Conservation (phyloP, 1,139 yeast species). For the Yamadazyma songkhlaensis region DNA sequence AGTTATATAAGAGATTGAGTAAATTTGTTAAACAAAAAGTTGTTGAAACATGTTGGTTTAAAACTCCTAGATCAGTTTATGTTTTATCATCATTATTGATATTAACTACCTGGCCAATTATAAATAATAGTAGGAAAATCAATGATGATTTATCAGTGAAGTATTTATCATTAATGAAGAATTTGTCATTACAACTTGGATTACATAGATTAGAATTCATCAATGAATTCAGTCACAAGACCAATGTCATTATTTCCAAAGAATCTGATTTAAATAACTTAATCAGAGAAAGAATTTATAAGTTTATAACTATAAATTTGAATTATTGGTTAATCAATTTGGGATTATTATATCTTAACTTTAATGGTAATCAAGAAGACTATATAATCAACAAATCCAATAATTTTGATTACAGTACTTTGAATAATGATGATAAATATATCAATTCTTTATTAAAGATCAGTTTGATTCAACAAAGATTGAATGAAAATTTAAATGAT, state of each 20-base stretch:
- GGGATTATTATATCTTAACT: constrained; percentile 38
- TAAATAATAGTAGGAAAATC: constrained; percentile 26
- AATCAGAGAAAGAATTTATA: constrained; percentile 44
- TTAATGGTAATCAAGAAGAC: constrained; percentile 42
- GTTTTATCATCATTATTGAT: constrained; percentile 39
- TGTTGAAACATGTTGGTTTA: constrained; percentile 44
- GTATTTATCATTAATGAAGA: constrained; percentile 41
- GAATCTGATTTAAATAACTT: constrained; percentile 33
- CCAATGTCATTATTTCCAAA: constrained; percentile 32
- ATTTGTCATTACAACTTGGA: constrained; percentile 42
- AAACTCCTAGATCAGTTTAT: constrained; percentile 45
- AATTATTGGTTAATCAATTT: constrained; percentile 44
- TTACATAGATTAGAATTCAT: constrained; percentile 43
- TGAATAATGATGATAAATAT: constrained; percentile 25
- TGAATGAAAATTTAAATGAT: constrained; percentile 38
- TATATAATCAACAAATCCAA: constrained; percentile 38
- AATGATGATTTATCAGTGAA: constrained; percentile 38
- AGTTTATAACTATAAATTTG: constrained; percentile 42
- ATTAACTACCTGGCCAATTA: constrained; percentile 50
- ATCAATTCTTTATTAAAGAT: constrained; percentile 40
- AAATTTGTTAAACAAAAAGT: constrained; percentile 39
- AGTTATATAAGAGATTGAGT: constrained; percentile 24
- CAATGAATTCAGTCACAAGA: constrained; percentile 44
- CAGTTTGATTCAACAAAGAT: constrained; percentile 40
- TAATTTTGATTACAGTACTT: constrained; percentile 12